Percentiles rank a stretch among this genome's conserved stretches.
These are phyloP conservation scores for Tremella yokohamensis DNA, from an alignment of 768 basidiomycete genomes.

Conservation along the genomic window DNA sequence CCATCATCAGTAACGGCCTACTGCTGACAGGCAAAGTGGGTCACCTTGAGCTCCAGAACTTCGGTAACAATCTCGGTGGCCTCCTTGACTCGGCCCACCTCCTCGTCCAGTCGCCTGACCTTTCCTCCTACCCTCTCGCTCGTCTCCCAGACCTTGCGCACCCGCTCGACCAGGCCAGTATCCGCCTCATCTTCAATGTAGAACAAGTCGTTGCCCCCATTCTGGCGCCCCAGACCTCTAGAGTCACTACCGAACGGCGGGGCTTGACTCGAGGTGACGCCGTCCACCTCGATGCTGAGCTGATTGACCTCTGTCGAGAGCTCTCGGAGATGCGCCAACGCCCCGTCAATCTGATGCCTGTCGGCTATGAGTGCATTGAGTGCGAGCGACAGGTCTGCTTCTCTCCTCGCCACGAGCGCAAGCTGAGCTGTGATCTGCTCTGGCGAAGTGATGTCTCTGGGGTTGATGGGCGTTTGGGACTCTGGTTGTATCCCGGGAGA, in stretches of 20 bases:
- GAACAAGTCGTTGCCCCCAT: conserved; percentile 56
- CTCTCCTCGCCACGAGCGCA: conserved; percentile 63
- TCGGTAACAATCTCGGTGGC: conserved; percentile 87
- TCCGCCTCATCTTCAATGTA: conserved; percentile 54
- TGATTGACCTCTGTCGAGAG: conserved; percentile 26
- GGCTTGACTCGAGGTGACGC: conserved; percentile 3
- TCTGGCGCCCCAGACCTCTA: conserved; percentile 53
- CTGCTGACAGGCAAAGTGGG: background rate
- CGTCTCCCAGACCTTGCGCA: conserved; percentile 50
- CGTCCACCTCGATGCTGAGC: conserved; percentile 32
- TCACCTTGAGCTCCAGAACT: conserved; percentile 91
- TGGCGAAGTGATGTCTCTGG: conserved; percentile 34
- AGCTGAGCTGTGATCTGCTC: conserved; percentile 43
- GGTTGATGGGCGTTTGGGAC: conserved; percentile 18
- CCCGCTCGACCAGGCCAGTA: conserved; percentile 47
- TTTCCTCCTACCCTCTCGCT: conserved; percentile 81
- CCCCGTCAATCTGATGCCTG: conserved; percentile 61
- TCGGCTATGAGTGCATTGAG: conserved; percentile 69
- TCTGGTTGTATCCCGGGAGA: conserved; percentile 9
- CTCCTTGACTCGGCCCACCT: conserved; percentile 84
- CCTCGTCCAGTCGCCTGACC: conserved; percentile 82
- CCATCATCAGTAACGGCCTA: conserved; percentile 22
- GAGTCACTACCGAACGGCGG: conserved; percentile 9
- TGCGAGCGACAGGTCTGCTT: conserved; percentile 69
- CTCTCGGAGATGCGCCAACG: conserved; percentile 26